These are phyloP conservation scores for Gastrodia elata DNA, from an alignment of 106 monocot genomes.

Conservation along the genomic window DNA sequence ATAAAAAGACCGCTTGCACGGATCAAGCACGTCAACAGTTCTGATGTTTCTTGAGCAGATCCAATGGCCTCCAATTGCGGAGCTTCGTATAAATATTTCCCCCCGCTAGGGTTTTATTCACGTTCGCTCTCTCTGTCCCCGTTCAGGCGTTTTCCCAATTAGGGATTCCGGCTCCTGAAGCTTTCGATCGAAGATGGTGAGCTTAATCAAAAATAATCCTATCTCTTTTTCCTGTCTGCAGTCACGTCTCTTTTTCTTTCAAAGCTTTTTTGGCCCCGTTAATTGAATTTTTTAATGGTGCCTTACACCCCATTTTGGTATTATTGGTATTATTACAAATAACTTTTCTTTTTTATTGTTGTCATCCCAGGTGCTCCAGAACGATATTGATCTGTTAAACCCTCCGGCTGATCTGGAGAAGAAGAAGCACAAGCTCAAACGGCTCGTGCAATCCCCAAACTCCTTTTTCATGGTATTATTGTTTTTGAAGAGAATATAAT, in stretches of 20 bases:
- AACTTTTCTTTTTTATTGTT: background rate
- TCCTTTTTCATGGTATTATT: slow-evolving; percentile 62
- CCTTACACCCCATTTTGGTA: background rate
- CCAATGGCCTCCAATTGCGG: background rate
- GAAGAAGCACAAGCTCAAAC: slow-evolving; percentile 63
- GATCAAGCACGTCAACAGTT: background rate
- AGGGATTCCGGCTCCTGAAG: background rate
- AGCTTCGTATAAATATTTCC: background rate
- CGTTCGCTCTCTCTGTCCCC: background rate
- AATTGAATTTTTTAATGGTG: background rate
- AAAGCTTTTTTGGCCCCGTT: background rate
- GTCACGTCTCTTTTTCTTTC: background rate
- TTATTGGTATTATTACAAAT: background rate
- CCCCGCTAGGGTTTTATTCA: background rate
- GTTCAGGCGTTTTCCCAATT: background rate
- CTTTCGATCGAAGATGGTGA: background rate
- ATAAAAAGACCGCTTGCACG: no score
- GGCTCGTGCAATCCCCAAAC: slow-evolving; percentile 69
- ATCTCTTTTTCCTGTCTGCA: background rate
- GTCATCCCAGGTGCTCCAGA: slow-evolving; percentile 39
- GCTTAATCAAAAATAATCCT: background rate
- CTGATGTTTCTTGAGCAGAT: background rate
- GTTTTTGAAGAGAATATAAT: background rate
- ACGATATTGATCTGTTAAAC: slow-evolving; percentile 63
- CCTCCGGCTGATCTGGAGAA: slow-evolving; percentile 68